Percentiles rank a stretch among this genome's conserved stretches.
Conservation (phyloP, 805 yeast species). For the Ogataea nakhonphanomensis region DNA sequence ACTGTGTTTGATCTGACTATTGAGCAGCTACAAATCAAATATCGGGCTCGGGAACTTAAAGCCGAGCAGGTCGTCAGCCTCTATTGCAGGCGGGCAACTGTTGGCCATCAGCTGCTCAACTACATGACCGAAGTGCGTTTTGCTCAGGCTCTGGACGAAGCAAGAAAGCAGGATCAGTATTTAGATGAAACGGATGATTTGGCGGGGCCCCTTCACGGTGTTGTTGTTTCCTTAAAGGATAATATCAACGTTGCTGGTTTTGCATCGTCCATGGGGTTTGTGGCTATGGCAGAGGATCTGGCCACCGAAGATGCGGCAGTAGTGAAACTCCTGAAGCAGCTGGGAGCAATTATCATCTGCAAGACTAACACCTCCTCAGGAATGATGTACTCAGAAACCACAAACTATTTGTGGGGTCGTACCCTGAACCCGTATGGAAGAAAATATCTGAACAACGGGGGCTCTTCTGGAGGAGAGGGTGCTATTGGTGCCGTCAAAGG, state of each 20-base stretch:
- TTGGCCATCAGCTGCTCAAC: conserved; percentile 51
- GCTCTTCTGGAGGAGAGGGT: conserved; percentile 67
- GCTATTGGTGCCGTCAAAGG: conserved; percentile 54
- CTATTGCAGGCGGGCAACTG: conserved; percentile 53
- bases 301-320: conserved; percentile 36
- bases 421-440: conserved; percentile 51
- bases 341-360: conserved; percentile 53
- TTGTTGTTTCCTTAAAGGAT: conserved; percentile 49
- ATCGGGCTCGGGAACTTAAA: conserved; percentile 32
- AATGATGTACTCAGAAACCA: conserved; percentile 57
- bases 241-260: conserved; percentile 45
- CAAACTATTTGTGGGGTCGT: conserved; percentile 48
- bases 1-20: conserved; percentile 33
- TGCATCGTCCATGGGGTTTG: conserved; percentile 47
- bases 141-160: conserved; percentile 56
- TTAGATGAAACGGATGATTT: conserved; percentile 44
- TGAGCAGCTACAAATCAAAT: conserved; percentile 2
- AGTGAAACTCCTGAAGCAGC: conserved; percentile 37
- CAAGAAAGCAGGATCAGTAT: conserved; percentile 52
- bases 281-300: conserved; percentile 33
- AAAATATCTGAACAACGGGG: conserved; percentile 50
- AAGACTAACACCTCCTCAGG: conserved; percentile 59
- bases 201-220: conserved; percentile 63
- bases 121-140: conserved; percentile 45
- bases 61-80: conserved; percentile 48